phyloP scores from a whole-genome alignment of 495 filamentous ascomycete genomes.

The Chaetomium tenue region DNA sequence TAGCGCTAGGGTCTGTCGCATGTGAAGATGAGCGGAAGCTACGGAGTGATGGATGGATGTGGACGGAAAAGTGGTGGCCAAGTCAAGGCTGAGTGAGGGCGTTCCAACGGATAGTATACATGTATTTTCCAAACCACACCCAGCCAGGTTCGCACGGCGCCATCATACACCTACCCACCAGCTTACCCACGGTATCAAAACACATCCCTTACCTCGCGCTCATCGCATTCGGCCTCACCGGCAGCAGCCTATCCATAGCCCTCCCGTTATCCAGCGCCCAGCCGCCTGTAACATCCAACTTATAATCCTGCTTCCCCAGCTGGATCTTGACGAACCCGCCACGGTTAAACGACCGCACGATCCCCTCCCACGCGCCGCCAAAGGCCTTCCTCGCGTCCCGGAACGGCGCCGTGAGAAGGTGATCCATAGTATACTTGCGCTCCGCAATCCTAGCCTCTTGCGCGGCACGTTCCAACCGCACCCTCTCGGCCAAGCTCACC shows the following conservation, averaged over 20 bases:
- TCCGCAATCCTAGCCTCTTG: slow-evolving; percentile 34
- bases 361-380: slow-evolving; percentile 31
- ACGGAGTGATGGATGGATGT: too few relatives aligned
- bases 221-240: slow-evolving; percentile 38
- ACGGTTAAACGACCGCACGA: slow-evolving; percentile 43
- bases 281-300: slow-evolving; percentile 50
- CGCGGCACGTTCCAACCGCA: slow-evolving; percentile 29
- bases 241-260: slow-evolving; percentile 50
- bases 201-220: neutral
- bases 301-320: slow-evolving; percentile 42
- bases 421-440: slow-evolving; percentile 45
- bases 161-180: neutral
- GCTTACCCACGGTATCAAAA: neutral
- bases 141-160: neutral
- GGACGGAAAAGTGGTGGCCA: too few relatives aligned
- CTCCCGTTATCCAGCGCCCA: slow-evolving; percentile 52
- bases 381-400: slow-evolving; percentile 40
- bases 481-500: slow-evolving; percentile 28
- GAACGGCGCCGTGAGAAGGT: slow-evolving; percentile 53
- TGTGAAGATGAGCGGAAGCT: too few relatives aligned
- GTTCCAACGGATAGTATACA: neutral
- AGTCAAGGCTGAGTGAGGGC: too few relatives aligned
- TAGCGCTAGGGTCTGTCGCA: too few relatives aligned
- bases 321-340: slow-evolving; percentile 49
- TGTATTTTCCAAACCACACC: neutral